These are phyloP conservation scores for Parietaria judaica DNA, from an alignment of 306 rosid species.

Conservation along the genomic window DNA sequence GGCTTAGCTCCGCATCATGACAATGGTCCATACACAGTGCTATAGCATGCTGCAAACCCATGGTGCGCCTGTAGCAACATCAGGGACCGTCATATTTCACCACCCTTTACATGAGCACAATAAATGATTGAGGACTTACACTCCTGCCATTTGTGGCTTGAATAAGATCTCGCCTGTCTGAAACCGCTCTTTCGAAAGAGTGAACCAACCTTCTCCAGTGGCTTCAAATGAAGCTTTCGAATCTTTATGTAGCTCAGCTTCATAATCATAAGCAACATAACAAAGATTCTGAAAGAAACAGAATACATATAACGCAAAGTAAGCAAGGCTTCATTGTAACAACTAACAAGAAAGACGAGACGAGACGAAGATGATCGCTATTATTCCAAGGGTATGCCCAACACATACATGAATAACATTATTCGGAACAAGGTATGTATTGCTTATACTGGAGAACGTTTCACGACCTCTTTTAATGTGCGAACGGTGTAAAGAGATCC, in stretches of 20 bases:
- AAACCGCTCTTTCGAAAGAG: constrained; percentile 83
- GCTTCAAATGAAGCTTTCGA: constrained; percentile 60
- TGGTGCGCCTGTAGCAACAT: constrained; percentile 49
- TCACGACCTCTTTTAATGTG: constrained; percentile 68
- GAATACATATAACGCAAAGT: constrained; percentile 20
- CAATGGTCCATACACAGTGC: constrained; percentile 84
- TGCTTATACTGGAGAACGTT: neutral
- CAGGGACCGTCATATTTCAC: no score
- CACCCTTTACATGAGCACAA: neutral
- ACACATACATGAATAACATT: no score
- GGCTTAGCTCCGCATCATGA: constrained; percentile 50
- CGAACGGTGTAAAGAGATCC: constrained; percentile 73
- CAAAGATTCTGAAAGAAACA: constrained; percentile 53
- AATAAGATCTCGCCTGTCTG: constrained; percentile 83
- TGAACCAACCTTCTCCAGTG: constrained; percentile 60
- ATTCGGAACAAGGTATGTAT: no score
- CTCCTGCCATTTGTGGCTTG: constrained; percentile 70
- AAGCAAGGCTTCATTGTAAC: neutral
- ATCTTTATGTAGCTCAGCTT: constrained; percentile 64
- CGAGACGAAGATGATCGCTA: neutral
- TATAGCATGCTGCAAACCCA: constrained; percentile 87
- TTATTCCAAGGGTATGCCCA: no score
- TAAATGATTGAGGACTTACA: constrained; percentile 44
- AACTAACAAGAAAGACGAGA: neutral
- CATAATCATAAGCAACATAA: constrained; percentile 79